Evolutionary conservation across 1,284 basidiomycete genomes (phyloP).

Genomic region (Apiotrichum mycotoxinovorans): DNA sequence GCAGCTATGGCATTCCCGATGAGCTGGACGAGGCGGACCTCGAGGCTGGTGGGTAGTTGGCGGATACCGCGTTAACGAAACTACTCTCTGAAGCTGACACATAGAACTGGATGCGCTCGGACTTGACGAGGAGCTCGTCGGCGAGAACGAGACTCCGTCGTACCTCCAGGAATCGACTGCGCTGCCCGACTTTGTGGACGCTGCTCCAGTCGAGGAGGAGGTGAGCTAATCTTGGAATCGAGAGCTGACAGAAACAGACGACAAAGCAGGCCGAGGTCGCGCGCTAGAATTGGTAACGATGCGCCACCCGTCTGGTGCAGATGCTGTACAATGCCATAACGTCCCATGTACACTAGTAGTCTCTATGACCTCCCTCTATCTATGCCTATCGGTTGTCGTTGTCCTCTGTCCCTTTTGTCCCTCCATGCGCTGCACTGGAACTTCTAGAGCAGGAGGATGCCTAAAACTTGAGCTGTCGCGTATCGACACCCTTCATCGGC

Average conservation of each 20-base stretch:
- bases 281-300: constrained; percentile 6
- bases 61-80: too few relatives aligned
- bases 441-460: too few relatives aligned
- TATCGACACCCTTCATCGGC: constrained; percentile 48
- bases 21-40: constrained; percentile 97
- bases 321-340: constrained; percentile 2
- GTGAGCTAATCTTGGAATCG: constrained; percentile 22
- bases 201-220: constrained; percentile 58
- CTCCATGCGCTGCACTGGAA: not conserved
- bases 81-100: not conserved
- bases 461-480: constrained; percentile 41
- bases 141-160: constrained; percentile 78
- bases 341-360: constrained; percentile 7
- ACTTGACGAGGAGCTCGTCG: constrained; percentile 61
- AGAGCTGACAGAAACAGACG: not conserved
- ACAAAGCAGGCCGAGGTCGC: constrained; percentile 28
- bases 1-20: constrained; percentile 95
- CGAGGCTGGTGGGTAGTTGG: constrained; percentile 70
- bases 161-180: constrained; percentile 81
- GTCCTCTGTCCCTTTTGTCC: not conserved
- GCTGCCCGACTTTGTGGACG: constrained; percentile 84
- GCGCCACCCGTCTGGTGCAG: not conserved
- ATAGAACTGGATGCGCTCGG: constrained; percentile 84
- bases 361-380: not conserved
- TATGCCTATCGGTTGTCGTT: too few relatives aligned